Base-by-base conservation (phyloP, 202 grass and related monocot species). In the Hordeum pubiflorum region DNA sequence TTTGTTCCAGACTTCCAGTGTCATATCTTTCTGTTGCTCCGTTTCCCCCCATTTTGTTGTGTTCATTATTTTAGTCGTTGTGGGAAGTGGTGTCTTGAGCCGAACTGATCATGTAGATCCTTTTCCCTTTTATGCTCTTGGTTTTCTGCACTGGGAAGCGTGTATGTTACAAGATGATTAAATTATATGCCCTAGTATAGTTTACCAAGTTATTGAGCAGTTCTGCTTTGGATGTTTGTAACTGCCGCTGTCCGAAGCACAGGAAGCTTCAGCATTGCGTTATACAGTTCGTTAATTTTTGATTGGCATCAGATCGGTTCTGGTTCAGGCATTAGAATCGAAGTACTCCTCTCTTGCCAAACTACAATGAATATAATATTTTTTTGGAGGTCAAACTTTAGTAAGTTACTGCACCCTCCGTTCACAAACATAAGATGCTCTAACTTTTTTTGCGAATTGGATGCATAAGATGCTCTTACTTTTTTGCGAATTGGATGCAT, bases 121-220 rank as follows among this genome's bases (percentile, higher is more conserved):
- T 83, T 76, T 58, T 22, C 7, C 4, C 29, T 21, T 52, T 32
- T 22, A 31, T 69, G 70, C 26, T 34, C 48, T 89, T 79, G 40
- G 59, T 76, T 79, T 72, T 80, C 60, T 21, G 3, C 14, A 27
- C 37, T 17, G 69, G 84, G 82, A 81, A 58, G 83, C 63, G 63
- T 87, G 75, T 86, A 76, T 79, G 83, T 80, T 83, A 60, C 79
- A 79, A 76, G 62, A 86, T 85, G 76, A 76, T 77, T 83, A 58
- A 83, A 70, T 83, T 70, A 13, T 83, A 77, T 72, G 79, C 21
- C 20, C 36, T 77, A 90, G 84, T 61, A 68, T 76, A 90, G 88
- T 76, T 75, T 40, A 33, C 50, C 33, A 23, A 41, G 48, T 79
- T 39, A 63, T 66, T 37, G 12, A 24, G 72, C 73, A 67, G 9